Conservation (phyloP, 208 protist genomes). For the Wallacemonas sp. region DNA sequence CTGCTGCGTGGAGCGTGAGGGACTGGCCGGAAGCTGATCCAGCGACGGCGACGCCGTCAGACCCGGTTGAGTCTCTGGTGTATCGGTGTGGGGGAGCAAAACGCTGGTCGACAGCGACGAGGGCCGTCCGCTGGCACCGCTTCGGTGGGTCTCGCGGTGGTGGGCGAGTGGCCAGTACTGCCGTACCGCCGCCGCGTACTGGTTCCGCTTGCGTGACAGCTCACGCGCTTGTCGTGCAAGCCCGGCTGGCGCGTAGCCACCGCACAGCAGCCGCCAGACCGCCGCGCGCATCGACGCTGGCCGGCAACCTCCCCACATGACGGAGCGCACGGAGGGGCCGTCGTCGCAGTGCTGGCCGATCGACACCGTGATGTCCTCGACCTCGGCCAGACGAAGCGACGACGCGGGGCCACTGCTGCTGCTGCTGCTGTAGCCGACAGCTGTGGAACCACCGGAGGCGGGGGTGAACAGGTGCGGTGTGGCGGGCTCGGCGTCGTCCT, state of each 20-base stretch:
- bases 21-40: no score
- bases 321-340: conserved; percentile 39
- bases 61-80: no score
- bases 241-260: conserved; percentile 36
- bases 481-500: background rate
- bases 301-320: conserved; percentile 53
- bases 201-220: conserved; percentile 58
- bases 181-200: conserved; percentile 52
- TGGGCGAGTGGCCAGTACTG: conserved; percentile 38
- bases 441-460: no score
- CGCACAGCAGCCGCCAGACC: conserved; percentile 68
- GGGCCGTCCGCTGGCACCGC: no score
- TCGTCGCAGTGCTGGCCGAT: conserved; percentile 56
- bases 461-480: background rate
- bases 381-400: background rate
- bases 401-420: conserved; percentile 5
- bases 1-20: no score
- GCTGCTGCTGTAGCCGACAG: background rate
- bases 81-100: no score
- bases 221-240: conserved; percentile 48
- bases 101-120: no score
- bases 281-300: conserved; percentile 42
- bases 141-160: no score
- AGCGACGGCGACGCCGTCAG: no score
- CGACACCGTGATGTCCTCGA: conserved; percentile 10